These are phyloP conservation scores for Neurospora sp. DNA, from an alignment of 495 filamentous ascomycete species.

Conservation along the genomic window DNA sequence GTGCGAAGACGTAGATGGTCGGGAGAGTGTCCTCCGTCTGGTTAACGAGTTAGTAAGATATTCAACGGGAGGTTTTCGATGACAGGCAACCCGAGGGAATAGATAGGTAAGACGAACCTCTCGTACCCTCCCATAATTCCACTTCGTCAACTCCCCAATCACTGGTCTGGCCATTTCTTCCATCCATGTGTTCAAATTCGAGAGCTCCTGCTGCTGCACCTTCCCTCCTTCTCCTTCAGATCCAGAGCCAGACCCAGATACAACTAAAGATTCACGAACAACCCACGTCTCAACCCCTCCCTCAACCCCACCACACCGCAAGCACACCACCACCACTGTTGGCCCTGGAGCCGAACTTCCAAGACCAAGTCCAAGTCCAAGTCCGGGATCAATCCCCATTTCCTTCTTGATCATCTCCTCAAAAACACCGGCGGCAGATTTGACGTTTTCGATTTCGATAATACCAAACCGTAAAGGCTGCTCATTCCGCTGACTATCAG, in stretches of 20 bases:
- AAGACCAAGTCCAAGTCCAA: background rate
- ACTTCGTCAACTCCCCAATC: slow-evolving; percentile 30
- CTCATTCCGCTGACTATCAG: background rate
- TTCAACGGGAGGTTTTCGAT: no score
- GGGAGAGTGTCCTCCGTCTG: slow-evolving; percentile 25
- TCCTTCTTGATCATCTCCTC: background rate
- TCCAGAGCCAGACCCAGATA: no score
- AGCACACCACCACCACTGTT: background rate
- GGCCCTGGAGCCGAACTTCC: background rate
- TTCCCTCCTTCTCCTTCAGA: no score
- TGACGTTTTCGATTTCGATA: background rate
- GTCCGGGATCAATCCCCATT: background rate
- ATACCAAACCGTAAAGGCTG: background rate
- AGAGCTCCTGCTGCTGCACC: no score
- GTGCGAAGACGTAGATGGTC: slow-evolving; percentile 34
- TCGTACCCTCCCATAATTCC: slow-evolving; percentile 27
- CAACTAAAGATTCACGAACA: background rate
- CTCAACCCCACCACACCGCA: background rate
- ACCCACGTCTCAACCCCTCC: background rate
- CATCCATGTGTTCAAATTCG: slow-evolving; percentile 9
- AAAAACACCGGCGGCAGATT: background rate
- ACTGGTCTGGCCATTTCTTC: slow-evolving; percentile 19
- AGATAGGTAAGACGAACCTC: slow-evolving; percentile 12
- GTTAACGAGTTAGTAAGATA: background rate
- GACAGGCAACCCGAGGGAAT: no score